Evolutionary conservation across 2,329 filamentous ascomycete species (phyloP), one percentile per base, ranked within the genome.

Genomic region (Penicillium psychrosexuale): DNA sequence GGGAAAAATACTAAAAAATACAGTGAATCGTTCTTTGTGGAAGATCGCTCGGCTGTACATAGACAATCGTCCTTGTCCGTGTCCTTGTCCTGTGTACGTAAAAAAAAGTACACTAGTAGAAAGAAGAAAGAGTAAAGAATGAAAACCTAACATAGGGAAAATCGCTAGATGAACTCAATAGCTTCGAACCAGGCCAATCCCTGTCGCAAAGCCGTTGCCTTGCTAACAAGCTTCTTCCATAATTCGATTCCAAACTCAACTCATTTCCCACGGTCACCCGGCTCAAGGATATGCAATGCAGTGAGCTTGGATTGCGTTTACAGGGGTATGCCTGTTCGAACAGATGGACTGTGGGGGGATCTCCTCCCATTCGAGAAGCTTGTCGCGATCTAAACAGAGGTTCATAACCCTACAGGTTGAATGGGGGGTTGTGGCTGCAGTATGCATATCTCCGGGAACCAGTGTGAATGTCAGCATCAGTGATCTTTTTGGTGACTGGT

Each of bases 141-240:
- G 2, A 22, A 27, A 31, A 8, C 28, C n/a, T 15, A 2, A 36
- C 9, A 8, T 13, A 22, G 47, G 19, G 15, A 24, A 17, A 43
- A 53, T 38, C 9, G 22, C 31, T 1, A 19, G 19, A 34, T 51
- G 40, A 39, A 36, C 34, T 45, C 27, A 51, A 50, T 43, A 17
- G 13, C 52, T 24, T 42, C 8, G 6, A 49, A 1, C 8, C 24
- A 15, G 15, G 33, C 11, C 33, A 28, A 43, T 31, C 45, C 31
- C 17, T 22, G 12, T 15, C 11, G 40, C 33, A 37, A 31, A 24
- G 9, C 39, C 39, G 42, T 52, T 43, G 47, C 19, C 28, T 56
- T 56, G 50, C 37, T 13, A 48, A 53, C 54, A 48, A 56, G 54
- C 54, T 56, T 53, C 54, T 44, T 48, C 54, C 17, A 31, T 12